Base-by-base conservation (phyloP, 176 grass and related monocot genomes). In the Lolium rigidum region DNA sequence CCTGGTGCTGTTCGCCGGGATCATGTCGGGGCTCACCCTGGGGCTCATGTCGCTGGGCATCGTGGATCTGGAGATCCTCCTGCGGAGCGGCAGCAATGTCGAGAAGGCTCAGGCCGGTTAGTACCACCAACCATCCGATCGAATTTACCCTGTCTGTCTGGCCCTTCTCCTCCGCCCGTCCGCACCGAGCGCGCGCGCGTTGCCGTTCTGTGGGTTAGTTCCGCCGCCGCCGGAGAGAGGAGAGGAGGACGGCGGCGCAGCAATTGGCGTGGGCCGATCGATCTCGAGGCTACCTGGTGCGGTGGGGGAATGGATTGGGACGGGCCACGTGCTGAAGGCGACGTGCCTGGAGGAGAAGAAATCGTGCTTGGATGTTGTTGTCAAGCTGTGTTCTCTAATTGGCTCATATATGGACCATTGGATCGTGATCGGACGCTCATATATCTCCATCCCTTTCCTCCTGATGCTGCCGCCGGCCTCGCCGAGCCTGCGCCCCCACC, bases 1-100 rank as follows among this genome's bases (percentile, higher is more conserved):
- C n/a, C 93, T 98, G 46, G 95, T 98, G 58, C 91, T 98, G 56
- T 95, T 98, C 73, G 95, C 95, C 21, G 95, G 95, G 83, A 98
- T 98, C 85, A 98, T 98, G 95, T 98, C 95, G 46, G 95, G 95
- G 16, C 93, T 98, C 80, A 98, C 95, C 46, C 93, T 98, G 7
- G 95, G 95, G 5, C 87, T 98, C 80, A 98, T 98, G 95, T 95
- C 95, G 84, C 95, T 98, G 73, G 95, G 95, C 80, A 87, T 95
- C 74, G 95, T 98, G 76, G 95, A 98, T 88, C 85, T 98, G 64
- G 95, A 98, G 93, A 98, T 98, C 87, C 91, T 98, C 14, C 93
- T 95, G 78, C 91, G 95, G 65, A 98, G 95, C 65, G 95, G 95
- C n/a, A 87, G 93, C 35, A 74, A 88, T 77, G 62, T 51, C n/a